Percentiles rank a stretch among this genome's conserved stretches.
These are phyloP conservation scores for Oryza glumipatula DNA, from an alignment of 176 grass and related monocot genomes.

Conservation along the genomic window DNA sequence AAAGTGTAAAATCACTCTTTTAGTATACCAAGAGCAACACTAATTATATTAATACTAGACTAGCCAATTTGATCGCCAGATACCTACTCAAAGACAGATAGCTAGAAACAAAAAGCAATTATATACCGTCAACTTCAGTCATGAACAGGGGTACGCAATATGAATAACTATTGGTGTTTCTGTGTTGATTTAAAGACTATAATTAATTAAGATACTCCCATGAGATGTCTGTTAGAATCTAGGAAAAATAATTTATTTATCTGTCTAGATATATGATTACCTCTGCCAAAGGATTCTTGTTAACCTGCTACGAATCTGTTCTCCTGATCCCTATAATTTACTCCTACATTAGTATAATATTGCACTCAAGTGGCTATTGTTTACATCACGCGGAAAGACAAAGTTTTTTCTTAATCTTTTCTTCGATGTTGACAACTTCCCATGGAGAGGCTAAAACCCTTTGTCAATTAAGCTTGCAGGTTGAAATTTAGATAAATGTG, in stretches of 20 bases:
- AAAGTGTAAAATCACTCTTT: no score
- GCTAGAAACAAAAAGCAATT: neutral
- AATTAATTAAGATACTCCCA: conserved; percentile 9
- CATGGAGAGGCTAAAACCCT: neutral
- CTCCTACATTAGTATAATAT: neutral
- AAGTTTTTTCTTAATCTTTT: conserved; percentile 1
- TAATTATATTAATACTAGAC: no score
- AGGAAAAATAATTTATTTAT: conserved; percentile 3
- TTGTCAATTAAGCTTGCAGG: neutral
- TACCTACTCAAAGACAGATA: no score
- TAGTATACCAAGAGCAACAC: no score
- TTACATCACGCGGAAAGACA: neutral
- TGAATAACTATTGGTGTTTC: neutral
- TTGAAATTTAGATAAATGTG: neutral
- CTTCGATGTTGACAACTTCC: conserved; percentile 7
- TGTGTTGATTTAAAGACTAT: neutral
- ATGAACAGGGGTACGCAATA: neutral
- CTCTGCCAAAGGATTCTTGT: conserved; percentile 25
- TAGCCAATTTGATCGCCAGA: no score
- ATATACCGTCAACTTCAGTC: neutral
- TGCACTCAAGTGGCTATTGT: neutral
- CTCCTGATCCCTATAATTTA: neutral
- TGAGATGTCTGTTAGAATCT: conserved; percentile 13
- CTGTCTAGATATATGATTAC: neutral
- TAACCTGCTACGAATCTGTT: conserved; percentile 14